Conservation (phyloP, 169 alveolate genomes). For the Plasmodium vinckei region DNA sequence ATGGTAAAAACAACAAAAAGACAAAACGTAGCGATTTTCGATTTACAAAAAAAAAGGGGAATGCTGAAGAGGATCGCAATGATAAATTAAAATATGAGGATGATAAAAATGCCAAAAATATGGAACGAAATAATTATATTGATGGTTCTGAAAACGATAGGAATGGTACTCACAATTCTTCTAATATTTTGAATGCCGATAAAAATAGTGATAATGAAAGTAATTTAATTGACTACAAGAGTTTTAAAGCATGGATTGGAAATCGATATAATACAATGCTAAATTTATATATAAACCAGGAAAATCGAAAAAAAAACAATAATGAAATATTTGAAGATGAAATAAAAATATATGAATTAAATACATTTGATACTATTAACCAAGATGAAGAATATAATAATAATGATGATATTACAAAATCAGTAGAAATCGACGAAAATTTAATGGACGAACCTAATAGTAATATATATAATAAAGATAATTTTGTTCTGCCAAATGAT, state of each 20-base stretch:
- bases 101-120: conserved; percentile 1
- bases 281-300: conserved; percentile 33
- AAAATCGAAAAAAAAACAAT: conserved; percentile 36
- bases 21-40: conserved; percentile 2
- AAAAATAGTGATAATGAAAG: background rate
- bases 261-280: conserved; percentile 34
- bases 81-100: conserved; percentile 4
- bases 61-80: background rate
- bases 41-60: background rate
- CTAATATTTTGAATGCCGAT: conserved; percentile 1
- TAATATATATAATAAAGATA: conserved; percentile 3
- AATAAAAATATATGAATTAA: conserved; percentile 38
- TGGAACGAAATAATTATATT: background rate
- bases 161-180: background rate
- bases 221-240: conserved; percentile 8
- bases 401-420: conserved; percentile 9
- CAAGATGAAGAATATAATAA: conserved; percentile 7
- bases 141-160: conserved; percentile 10
- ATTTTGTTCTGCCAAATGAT: background rate
- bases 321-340: conserved; percentile 55
- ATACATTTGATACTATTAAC: conserved; percentile 2
- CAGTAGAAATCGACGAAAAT: conserved; percentile 6
- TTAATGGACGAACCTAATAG: background rate
- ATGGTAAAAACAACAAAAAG: background rate
- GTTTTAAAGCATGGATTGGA: conserved; percentile 28